Base-by-base conservation (phyloP, 148 eudicot genomes). In the Drosera capensis region DNA sequence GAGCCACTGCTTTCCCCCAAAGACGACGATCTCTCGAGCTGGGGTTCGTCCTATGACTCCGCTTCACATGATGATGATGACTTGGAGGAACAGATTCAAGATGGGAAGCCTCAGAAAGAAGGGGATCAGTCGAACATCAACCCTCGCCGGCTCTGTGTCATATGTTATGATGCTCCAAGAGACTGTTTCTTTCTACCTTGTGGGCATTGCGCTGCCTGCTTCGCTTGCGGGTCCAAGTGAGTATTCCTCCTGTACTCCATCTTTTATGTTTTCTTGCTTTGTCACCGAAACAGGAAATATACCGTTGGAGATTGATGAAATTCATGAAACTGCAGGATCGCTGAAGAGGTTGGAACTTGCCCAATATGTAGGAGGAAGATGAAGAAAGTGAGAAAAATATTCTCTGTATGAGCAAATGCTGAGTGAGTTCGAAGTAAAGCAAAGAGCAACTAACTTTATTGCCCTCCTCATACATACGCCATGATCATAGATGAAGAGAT, bases 121-220 rank as follows among this genome's bases (percentile, higher is more conserved):
- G 68, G 47, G 48, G 87, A 67, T 26, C 70, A 63, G 40, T 73
- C 62, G 58, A 46, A 45, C 53, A 64, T 60, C 50, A 62, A 35
- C 28, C 52, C 56, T 45, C 60, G 66, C 19, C 76, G 71, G 29
- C 77, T 74, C 28, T 86, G 96, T 66, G 88, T 78, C 20, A 71
- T 86, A 37, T 86, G 94, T 63, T 86, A 71, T 45, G 88, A 82
- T 57, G 82, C 85, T 66, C 77, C 85, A 1, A 82, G 76, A 57
- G 82, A 86, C 54, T 68, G 88, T 64, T 86, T 86, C 70, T 86
- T 86, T 71, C 68, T 86, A 49, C 96, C 96, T 17, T 86, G 94
- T 46, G 96, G 96, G 25, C 96, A 82, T 48, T 71, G 80, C 53
- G 80, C 80, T 23, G 57, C 82, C 43, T 86, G 96, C 52, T 86